Evolutionary conservation across 306 rosid species (phyloP), one percentile per base, ranked within the genome.

Genomic region (Cucurbita maxima): DNA sequence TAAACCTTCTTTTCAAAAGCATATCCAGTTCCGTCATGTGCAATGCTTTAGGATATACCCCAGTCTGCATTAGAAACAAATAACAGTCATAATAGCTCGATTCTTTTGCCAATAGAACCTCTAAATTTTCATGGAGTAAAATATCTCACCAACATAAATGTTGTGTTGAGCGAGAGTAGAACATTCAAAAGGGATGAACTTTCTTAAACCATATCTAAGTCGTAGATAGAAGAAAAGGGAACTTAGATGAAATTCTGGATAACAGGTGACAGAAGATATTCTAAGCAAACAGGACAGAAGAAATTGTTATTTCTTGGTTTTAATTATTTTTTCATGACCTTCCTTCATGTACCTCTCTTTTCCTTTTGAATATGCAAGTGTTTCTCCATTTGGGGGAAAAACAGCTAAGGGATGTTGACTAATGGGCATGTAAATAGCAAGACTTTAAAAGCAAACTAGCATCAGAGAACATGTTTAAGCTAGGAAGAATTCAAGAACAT

Each of bases 21-120:
- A 93, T 78, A 76, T 87, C 88, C 52, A 93, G 81, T 78, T 93
- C 98, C 80, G 82, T 43, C 94, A 90, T 87, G 75, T 36, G 89
- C 79, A 87, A 80, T n/a, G 89, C 77, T 76, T 90, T 87, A 19
- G 87, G 74, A 75, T 83, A 87, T 56, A 81, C 96, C 41, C 93
- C 91, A 59, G 52, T 78, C 96, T 93, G 87, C 82, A 84, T 10
- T 19, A 38, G 30, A 59, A 73, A 71, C 40, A 60, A 61, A 13
- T 51, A 51, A 62, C 60, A 62, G 38, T 45, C 11, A 43, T 12
- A 43, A 44, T 19, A 45, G 44, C 72, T 43, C 20, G n/a, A 66
- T 9, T 66, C 18, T 44, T 41, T 4, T 18, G 3, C 18, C 14
- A 44, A 11, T 11, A 10, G 38, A 66, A 19, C 55, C 43, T 44